Evolutionary conservation across 1,284 basidiomycete species (phyloP), one percentile per base, ranked within the genome.

Genomic region (Moesziomyces globuligerus): DNA sequence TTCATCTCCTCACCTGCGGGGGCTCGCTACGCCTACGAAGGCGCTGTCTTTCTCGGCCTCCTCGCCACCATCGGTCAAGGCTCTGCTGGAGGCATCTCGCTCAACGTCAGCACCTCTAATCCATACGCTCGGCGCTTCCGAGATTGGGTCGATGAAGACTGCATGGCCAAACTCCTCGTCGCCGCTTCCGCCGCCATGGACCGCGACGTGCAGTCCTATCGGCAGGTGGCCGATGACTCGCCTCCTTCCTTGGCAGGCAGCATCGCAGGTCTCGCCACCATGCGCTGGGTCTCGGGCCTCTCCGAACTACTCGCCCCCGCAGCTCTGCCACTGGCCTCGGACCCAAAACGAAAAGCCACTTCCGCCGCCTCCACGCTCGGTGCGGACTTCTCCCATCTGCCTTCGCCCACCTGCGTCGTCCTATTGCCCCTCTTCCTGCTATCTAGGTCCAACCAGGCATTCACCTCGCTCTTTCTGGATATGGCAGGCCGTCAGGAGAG

Each of bases 41-140:
- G 70, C 2, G 61, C 77, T 3, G 60, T 80, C 26, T 61, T 79
- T 34, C 47, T 79, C 0, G 76, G 78, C 13, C 57, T 80, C 4
- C 60, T 80, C n/a, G 73, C 77, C 3, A 76, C 74, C 10, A 61
- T 79, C n/a, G 77, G 78, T 15, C 73, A 79, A 32, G 55, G 59
- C 5, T 26, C 56, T 3, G 45, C 59, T 1, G 58, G 65, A 15
- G 59, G 56, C 10, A 28, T 65, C 13, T 64, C 57, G 49, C 49
- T 68, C 56, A 62, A 59, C 21, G 48, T 42, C 28, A 72, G 65
- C 59, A 57, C 70, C 13, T 65, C 67, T 3, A 74, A 74, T 34
- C 62, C 72, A 0, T 75, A 72, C 18, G 72, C 72, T 6, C 56
- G 72, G 6, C 48, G 72, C 29, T 61, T 75, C 29, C 55, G 64